Percentiles rank a stretch among this genome's conserved stretches.
phyloP scores from a whole-genome alignment of 2,329 filamentous ascomycete genomes.

The Hypocrella siamensis region DNA sequence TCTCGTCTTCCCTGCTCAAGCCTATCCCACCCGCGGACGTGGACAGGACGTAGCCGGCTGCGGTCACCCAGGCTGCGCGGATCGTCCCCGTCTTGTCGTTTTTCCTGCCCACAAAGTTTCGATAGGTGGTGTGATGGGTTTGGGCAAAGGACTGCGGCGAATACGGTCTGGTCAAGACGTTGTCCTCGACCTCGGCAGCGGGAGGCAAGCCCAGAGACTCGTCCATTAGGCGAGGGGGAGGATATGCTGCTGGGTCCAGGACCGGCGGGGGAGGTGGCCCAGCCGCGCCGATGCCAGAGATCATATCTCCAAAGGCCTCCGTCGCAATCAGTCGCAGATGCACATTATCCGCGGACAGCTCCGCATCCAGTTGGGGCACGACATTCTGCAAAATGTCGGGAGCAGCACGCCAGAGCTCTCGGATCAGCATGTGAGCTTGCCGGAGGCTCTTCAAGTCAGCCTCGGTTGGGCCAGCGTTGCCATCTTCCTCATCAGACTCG shows the following conservation, averaged over 20 bases:
- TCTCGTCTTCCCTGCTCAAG: slow-evolving; percentile 69
- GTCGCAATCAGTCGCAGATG: slow-evolving; percentile 77
- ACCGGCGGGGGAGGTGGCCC: slow-evolving; percentile 59
- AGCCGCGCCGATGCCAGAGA: slow-evolving; percentile 81
- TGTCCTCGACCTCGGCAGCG: slow-evolving; percentile 26
- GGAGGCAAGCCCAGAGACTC: slow-evolving; percentile 26
- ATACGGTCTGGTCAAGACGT: slow-evolving; percentile 64
- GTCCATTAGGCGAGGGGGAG: slow-evolving; percentile 52
- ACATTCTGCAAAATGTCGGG: slow-evolving; percentile 84
- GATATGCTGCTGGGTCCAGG: slow-evolving; percentile 73
- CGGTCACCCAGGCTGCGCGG: slow-evolving; percentile 72
- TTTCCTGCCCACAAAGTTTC: slow-evolving; percentile 68
- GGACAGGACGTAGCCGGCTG: slow-evolving; percentile 71
- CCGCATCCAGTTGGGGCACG: slow-evolving; percentile 82
- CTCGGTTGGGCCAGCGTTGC: slow-evolving; percentile 50
- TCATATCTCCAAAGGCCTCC: slow-evolving; percentile 88
- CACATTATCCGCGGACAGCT: slow-evolving; percentile 78
- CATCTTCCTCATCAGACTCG: slow-evolving; percentile 49
- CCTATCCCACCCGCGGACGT: slow-evolving; percentile 86
- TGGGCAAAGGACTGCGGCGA: slow-evolving; percentile 84
- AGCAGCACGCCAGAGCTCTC: slow-evolving; percentile 86
- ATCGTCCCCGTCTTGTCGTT: slow-evolving; percentile 78
- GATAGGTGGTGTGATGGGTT: slow-evolving; percentile 62
- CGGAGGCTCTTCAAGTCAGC: slow-evolving; percentile 75
- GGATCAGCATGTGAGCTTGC: slow-evolving; percentile 78